Conservation (phyloP, 345 rosid species). For the Rhodomyrtus tomentosa region DNA sequence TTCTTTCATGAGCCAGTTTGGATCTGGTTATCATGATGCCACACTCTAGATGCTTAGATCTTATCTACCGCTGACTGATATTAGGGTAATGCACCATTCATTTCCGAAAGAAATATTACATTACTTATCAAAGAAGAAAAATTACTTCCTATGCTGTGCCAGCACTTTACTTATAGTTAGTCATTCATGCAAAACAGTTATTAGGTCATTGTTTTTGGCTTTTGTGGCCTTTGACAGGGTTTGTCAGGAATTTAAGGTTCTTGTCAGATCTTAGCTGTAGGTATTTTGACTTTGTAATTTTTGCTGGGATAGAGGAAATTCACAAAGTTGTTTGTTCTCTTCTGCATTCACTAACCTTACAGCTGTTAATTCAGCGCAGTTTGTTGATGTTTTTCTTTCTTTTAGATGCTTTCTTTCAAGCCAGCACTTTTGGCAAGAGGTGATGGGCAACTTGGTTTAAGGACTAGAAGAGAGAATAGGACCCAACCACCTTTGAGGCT, state of each 20-base stretch:
- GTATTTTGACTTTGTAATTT: background rate
- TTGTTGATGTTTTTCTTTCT: background rate
- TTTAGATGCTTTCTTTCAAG: conserved; percentile 56
- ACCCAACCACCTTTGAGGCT: conserved; percentile 65
- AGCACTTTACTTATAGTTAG: background rate
- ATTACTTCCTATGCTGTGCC: background rate
- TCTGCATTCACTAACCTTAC: background rate
- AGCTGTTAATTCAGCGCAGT: background rate
- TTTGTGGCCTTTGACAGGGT: background rate
- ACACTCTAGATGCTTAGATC: background rate
- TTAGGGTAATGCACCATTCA: background rate
- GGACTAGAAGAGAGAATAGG: conserved; percentile 32
- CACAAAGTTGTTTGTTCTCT: background rate
- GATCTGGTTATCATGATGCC: background rate
- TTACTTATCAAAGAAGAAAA: background rate
- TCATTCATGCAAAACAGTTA: background rate
- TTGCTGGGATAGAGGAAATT: background rate
- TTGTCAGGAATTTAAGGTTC: background rate
- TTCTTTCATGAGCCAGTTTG: background rate
- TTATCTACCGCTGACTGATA: background rate
- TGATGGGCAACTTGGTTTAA: conserved; percentile 36
- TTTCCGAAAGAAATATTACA: background rate
- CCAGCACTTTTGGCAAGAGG: conserved; percentile 32
- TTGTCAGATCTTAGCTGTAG: background rate
- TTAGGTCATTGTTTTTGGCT: background rate